A percentile compares a stretch with the other conserved stretches of the same genome.
Evolutionary conservation across 768 basidiomycete genomes (phyloP).

Genomic region (Pholiota microspora): DNA sequence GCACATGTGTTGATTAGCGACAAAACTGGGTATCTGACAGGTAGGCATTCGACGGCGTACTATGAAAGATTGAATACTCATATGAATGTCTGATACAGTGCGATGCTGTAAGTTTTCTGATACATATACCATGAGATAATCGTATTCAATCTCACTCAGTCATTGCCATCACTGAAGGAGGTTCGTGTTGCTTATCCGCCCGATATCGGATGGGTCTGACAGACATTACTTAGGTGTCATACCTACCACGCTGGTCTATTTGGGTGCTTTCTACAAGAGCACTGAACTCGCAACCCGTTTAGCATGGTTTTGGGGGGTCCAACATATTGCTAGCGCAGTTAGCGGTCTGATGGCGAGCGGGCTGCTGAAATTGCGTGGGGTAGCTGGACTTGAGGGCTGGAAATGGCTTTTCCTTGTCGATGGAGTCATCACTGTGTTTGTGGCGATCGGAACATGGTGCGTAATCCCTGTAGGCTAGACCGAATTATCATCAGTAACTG

Average conservation of each 20-base stretch:
- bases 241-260: constrained; percentile 39
- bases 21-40: constrained; percentile 33
- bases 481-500: neutral
- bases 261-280: constrained; percentile 41
- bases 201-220: too few relatives aligned
- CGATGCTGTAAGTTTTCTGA: constrained; percentile 28
- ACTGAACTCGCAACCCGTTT: constrained; percentile 41
- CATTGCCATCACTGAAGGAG: constrained; percentile 41
- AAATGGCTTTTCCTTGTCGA: constrained; percentile 41
- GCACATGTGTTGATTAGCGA: constrained; percentile 34
- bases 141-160: constrained; percentile 17
- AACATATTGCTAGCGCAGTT: constrained; percentile 34
- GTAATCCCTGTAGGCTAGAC: neutral
- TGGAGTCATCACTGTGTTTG: constrained; percentile 34
- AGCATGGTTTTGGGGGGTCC: constrained; percentile 43
- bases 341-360: constrained; percentile 42
- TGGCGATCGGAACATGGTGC: constrained; percentile 32
- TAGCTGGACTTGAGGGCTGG: constrained; percentile 36
- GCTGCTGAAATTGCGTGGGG: constrained; percentile 33
- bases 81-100: constrained; percentile 16
- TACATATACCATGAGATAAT: neutral
- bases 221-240: constrained; percentile 29
- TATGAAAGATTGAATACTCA: neutral
- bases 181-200: constrained; percentile 7
- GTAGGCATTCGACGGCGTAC: constrained; percentile 11